Base-by-base conservation (phyloP, 148 eudicot species). In the Nyssa sinensis region DNA sequence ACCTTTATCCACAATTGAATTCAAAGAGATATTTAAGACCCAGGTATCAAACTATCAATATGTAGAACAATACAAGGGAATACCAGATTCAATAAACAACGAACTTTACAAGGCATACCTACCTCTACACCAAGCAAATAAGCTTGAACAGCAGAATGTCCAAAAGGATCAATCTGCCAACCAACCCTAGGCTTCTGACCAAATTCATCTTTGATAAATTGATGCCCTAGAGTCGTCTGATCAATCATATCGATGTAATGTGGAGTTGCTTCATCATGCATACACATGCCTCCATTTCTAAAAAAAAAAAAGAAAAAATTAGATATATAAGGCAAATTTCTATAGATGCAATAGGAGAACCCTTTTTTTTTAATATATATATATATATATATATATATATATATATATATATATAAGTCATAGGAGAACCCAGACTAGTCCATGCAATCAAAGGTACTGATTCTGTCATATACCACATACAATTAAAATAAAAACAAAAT, bases 91-190 rank as follows among this genome's bases (percentile, higher is more conserved):
- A 57, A 23, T 49, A 37, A 34, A 71, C 29, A 33, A 33, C 28
- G 30, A 30, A n/a, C 5, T n/a, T 39, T 12, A 39, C 44, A 39
- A 39, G 51, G 7, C 9, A 57, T 78, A 90, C n/a, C n/a, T n/a
- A n/a, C 95, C 92, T 90, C 95, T 9, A 92, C 92, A 81, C 95
- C 90, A 41, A 90, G 84, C 86, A 90, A 77, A 80, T 90, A 90
- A 74, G 89, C 95, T 80, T 90, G 95, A 78, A 90, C 95, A 83
- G 95, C 92, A 61, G 95, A 90, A 85, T 90, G 95, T 61, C 95
- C 95, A 74, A 90, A 90, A 37, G 95, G 95, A 81, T 90, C 95
- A 75, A 90, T 90, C 83, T 90, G 95, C 95, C 95, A 90, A 74
- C 95, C 95, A 66, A 88, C 86, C 80, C 92, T 88, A 57, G 95